A percentile compares a stretch with the other conserved stretches of the same genome.
Evolutionary conservation across 768 basidiomycete species (phyloP).

Genomic region (Suillus lakei): DNA sequence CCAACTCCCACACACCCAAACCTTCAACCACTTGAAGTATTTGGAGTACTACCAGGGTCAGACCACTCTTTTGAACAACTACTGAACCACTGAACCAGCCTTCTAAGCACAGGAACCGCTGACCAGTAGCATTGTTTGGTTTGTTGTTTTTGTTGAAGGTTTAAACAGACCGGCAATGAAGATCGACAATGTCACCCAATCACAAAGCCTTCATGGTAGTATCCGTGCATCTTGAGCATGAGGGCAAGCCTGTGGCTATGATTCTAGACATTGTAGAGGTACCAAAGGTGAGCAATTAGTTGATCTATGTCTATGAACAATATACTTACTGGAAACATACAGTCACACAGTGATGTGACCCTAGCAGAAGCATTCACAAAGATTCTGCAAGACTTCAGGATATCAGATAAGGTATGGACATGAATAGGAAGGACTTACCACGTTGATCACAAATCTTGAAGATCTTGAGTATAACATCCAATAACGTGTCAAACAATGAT

Average conservation of each 20-base stretch:
- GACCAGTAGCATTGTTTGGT: too few species aligned
- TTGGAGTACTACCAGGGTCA: too few species aligned
- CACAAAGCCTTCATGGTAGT: slow-evolving; percentile 27
- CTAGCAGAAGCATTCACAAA: slow-evolving; percentile 22
- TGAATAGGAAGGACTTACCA: background rate
- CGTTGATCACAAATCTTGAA: slow-evolving; percentile 15
- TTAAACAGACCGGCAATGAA: too few species aligned
- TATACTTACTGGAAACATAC: slow-evolving; percentile 6
- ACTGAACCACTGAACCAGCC: too few species aligned
- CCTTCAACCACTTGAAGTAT: too few species aligned
- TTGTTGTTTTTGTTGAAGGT: too few species aligned
- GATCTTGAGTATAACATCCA: slow-evolving; percentile 24
- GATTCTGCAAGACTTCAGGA: slow-evolving; percentile 26
- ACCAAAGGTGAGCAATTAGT: slow-evolving; percentile 15
- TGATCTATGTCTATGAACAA: background rate
- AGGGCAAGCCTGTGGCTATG: slow-evolving; percentile 19
- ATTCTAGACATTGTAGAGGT: slow-evolving; percentile 32
- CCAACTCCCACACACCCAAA: too few species aligned
- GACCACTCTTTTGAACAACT: too few species aligned
- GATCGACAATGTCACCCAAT: slow-evolving; percentile 35
- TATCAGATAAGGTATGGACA: slow-evolving; percentile 19
- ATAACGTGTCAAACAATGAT: slow-evolving; percentile 35
- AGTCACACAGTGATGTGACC: slow-evolving; percentile 23
- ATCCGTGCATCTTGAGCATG: slow-evolving; percentile 21
- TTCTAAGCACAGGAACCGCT: too few species aligned